phyloP scores from a whole-genome alignment of 768 basidiomycete genomes.

The Panaeolus cyanescens region DNA sequence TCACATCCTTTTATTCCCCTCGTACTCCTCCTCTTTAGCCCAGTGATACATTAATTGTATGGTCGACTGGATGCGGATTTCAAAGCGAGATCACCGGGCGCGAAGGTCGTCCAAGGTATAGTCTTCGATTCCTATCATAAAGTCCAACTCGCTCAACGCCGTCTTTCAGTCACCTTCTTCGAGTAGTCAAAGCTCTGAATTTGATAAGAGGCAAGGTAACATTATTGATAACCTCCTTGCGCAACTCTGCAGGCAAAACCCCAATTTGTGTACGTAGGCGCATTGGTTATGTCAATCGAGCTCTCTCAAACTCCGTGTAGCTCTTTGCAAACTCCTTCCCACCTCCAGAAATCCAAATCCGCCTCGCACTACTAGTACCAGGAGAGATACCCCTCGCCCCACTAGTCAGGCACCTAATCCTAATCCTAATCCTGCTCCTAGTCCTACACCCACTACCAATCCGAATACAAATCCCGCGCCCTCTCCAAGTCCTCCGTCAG shows the following conservation, averaged over 20 bases:
- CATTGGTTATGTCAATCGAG: no score
- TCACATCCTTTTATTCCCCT: neutral
- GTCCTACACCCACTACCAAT: neutral
- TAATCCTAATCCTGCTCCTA: neutral
- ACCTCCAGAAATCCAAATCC: neutral
- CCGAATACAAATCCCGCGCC: neutral
- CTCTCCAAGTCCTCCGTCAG: neutral
- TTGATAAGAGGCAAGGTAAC: neutral
- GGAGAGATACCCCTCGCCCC: neutral
- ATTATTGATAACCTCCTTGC: neutral
- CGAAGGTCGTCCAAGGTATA: neutral
- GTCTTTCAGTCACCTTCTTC: neutral
- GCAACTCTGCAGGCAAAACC: neutral
- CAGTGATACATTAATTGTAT: neutral
- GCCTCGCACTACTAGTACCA: neutral
- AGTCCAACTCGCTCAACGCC: neutral
- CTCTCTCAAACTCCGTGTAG: no score
- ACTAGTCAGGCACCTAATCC: neutral
- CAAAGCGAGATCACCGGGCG: neutral
- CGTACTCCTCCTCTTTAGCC: neutral
- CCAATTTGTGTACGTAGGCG: neutral
- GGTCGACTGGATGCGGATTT: neutral
- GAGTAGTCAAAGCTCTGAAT: neutral
- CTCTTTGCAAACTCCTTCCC: neutral
- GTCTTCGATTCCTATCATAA: neutral